phyloP scores from a whole-genome alignment of 768 basidiomycete species.

The Mycena haematopus region DNA sequence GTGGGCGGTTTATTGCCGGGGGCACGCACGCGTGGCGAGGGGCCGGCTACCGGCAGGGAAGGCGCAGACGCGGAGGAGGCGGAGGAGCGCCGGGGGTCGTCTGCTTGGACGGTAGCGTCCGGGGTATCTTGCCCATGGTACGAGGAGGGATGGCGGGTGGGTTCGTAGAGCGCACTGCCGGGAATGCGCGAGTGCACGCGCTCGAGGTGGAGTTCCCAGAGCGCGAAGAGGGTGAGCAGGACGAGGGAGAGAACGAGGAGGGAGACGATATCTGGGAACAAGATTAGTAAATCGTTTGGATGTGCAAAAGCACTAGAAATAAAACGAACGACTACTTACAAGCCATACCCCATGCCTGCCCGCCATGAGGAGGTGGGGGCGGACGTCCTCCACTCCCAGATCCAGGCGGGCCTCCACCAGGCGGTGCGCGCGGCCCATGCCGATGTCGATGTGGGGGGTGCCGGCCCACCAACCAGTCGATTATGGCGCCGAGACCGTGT shows the following conservation, averaged over 20 bases:
- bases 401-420: background rate
- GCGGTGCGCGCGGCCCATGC: background rate
- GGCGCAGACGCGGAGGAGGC: constrained; percentile 3
- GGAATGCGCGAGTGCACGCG: constrained; percentile 31
- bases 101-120: background rate
- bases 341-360: constrained; percentile 56
- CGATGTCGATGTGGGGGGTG: background rate
- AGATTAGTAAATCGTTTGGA: background rate
- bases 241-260: constrained; percentile 68
- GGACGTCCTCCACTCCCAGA: background rate
- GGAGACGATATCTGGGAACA: constrained; percentile 66
- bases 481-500: background rate
- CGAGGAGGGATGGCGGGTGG: background rate
- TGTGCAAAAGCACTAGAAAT: no score
- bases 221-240: constrained; percentile 60
- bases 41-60: background rate
- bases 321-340: constrained; percentile 28
- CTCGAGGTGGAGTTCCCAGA: constrained; percentile 73
- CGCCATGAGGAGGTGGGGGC: background rate
- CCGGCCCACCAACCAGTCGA: constrained; percentile 2
- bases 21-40: no score
- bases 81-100: constrained; percentile 7
- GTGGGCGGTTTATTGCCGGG: background rate
- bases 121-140: background rate
- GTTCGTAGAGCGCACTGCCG: constrained; percentile 2